Evolutionary conservation across 257 asterid species (phyloP).

Genomic region (Petrea volubilis): DNA sequence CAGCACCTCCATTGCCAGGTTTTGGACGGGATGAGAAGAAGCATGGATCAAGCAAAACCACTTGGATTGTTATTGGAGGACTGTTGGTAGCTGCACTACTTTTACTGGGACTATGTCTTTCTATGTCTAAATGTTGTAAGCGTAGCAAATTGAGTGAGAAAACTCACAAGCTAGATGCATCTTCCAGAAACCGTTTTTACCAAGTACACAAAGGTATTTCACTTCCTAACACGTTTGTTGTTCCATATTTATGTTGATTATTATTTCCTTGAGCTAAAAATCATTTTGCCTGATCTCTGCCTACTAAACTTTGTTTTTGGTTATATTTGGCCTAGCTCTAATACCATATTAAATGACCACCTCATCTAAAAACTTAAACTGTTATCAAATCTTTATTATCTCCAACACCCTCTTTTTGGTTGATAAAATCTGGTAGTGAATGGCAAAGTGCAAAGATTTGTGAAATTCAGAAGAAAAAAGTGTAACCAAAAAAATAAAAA

Average conservation of each 20-base stretch:
- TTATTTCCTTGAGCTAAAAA: too few relatives aligned
- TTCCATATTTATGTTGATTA: not conserved
- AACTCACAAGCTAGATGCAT: slow-evolving; percentile 22
- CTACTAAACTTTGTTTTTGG: too few relatives aligned
- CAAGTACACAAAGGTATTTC: slow-evolving; percentile 49
- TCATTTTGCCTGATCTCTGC: too few relatives aligned
- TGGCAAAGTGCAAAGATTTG: too few relatives aligned
- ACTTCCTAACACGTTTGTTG: not conserved
- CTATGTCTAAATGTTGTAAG: slow-evolving; percentile 48
- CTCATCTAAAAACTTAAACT: too few relatives aligned
- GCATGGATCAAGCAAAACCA: slow-evolving; percentile 30
- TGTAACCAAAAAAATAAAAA: too few relatives aligned
- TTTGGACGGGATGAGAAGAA: slow-evolving; percentile 31
- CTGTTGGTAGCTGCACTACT: slow-evolving; percentile 41
- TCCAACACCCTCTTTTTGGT: too few relatives aligned
- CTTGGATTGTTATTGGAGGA: slow-evolving; percentile 59
- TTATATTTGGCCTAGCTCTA: too few relatives aligned
- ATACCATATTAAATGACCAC: too few relatives aligned
- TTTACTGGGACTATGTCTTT: slow-evolving; percentile 49
- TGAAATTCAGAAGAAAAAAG: too few relatives aligned
- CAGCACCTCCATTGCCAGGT: slow-evolving; percentile 39
- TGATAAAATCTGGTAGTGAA: too few relatives aligned
- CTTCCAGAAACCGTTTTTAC: slow-evolving; percentile 39
- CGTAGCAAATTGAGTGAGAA: slow-evolving; percentile 32
- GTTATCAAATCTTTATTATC: too few relatives aligned